Base-by-base conservation (phyloP, 163 green algal genomes). In the Chlorella variabilis region DNA sequence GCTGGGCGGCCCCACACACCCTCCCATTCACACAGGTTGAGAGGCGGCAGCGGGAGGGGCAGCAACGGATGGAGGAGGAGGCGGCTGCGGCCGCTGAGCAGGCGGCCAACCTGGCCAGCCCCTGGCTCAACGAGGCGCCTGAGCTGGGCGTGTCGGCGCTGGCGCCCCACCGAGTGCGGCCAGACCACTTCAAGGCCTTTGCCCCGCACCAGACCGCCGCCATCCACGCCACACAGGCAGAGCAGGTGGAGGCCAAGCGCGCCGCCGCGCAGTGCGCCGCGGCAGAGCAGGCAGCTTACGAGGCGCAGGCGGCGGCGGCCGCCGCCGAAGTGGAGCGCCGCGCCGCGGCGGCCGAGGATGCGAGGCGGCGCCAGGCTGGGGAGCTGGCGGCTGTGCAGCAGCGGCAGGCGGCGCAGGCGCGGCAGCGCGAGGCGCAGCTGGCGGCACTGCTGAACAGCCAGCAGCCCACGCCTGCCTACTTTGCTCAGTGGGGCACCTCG, bases 401-500 rank as follows among this genome's bases (percentile, higher is more conserved):
- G 38, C 56, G 31, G 31, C 80, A 81, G 71, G 65, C 66, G 20
- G 75, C n/a, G 4, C 39, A 83, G 41, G 65, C 71, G 54, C 33
- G 38, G 9, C 4, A 21, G 41, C 34, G 39, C 13, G 66, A 87
- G 38, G 65, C 79, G 21, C 25, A 70, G 29, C 56, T 48, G 18
- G 48, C 31, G 29, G 31, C 33, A 5, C 45, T 69, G 2, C 41
- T 49, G 11, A 69, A 71, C 25, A 77, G 31, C 62, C 48, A 86
- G 49, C 39, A 56, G 31, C 69, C 71, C 4, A n/a, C 36, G 0
- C 23, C 58, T 2, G 45, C 21, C 0, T 86, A 83, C 36, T 83
- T 83, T 78, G 48, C 25, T 3, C 81, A 86, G 62, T 86, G 27
- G n/a, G 74, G 74, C 9, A 77, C 71, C 27, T 65, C n/a, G 54